A percentile compares a stretch with the other conserved stretches of the same genome.
Evolutionary conservation across 352 stramenopile genomes (phyloP).

Genomic region (Blastocystis sp.): DNA sequence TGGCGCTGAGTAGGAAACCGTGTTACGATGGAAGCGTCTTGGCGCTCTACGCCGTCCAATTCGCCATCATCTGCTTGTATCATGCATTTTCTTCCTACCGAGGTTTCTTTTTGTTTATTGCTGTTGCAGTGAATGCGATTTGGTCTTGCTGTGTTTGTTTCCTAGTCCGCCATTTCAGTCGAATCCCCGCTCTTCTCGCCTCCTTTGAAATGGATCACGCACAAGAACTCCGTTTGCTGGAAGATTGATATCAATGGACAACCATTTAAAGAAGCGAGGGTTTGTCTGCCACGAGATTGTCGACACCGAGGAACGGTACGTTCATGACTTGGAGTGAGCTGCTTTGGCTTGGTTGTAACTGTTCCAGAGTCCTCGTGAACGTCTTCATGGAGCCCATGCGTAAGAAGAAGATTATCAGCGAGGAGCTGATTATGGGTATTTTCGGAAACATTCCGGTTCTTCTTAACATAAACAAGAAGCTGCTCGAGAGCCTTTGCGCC

Average conservation of each 20-base stretch:
- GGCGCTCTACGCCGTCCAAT: neutral
- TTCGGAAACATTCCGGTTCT: conserved; percentile 46
- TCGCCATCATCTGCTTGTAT: neutral
- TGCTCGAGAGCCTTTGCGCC: conserved; percentile 12
- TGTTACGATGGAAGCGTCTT: neutral
- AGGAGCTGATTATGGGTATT: conserved; percentile 40
- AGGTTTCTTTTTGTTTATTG: neutral
- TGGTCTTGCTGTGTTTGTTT: neutral
- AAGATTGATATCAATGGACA: neutral
- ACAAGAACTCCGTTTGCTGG: neutral
- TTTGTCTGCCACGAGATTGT: conserved; percentile 42
- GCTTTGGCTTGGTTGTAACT: neutral
- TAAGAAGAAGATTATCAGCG: conserved; percentile 46
- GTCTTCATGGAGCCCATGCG: conserved; percentile 49
- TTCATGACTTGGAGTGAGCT: conserved; percentile 17
- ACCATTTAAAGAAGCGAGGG: conserved; percentile 26
- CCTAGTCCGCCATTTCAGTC: neutral
- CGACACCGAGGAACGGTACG: conserved; percentile 42
- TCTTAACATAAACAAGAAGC: conserved; percentile 46
- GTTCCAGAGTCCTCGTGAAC: conserved; percentile 16
- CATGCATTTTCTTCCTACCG: neutral
- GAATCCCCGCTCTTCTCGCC: neutral
- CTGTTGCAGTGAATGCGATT: neutral
- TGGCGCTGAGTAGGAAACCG: neutral
- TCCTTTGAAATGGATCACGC: neutral